Conservation (phyloP, 129 eudicot genomes). For the Tanacetum coccineum region DNA sequence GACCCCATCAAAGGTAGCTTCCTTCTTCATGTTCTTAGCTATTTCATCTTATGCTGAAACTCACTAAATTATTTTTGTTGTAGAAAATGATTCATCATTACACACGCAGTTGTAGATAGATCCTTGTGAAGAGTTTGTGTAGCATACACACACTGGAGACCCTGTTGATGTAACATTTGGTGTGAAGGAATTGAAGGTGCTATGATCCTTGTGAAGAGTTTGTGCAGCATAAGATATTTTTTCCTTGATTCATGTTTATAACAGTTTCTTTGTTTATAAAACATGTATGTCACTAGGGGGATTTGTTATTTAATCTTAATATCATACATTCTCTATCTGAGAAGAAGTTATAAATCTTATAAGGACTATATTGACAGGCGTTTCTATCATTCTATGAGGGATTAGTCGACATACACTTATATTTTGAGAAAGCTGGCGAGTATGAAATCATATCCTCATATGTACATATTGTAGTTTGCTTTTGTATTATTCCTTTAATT, state of each 20-base stretch:
- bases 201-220: not conserved
- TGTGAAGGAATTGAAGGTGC: conserved; percentile 89
- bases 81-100: conserved; percentile 86
- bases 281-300: no score
- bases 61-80: conserved; percentile 23
- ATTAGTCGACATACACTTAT: conserved; percentile 89
- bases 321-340: not conserved
- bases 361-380: conserved; percentile 54
- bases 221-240: no score
- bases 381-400: conserved; percentile 94
- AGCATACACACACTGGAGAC: conserved; percentile 75
- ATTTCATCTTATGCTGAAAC: not conserved
- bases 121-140: conserved; percentile 95
- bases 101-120: conserved; percentile 98
- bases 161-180: conserved; percentile 96
- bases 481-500: conserved; percentile 15
- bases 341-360: conserved; percentile 2
- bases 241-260: no score
- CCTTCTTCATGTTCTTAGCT: not conserved
- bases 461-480: not conserved
- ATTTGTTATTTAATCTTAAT: not conserved
- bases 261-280: no score
- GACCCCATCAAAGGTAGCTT: conserved; percentile 86
- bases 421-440: conserved; percentile 98
- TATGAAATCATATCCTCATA: conserved; percentile 37